Evolutionary conservation across 495 filamentous ascomycete genomes (phyloP), one percentile per base, ranked within the genome.

Genomic region (Hyaloscypha finlandica): DNA sequence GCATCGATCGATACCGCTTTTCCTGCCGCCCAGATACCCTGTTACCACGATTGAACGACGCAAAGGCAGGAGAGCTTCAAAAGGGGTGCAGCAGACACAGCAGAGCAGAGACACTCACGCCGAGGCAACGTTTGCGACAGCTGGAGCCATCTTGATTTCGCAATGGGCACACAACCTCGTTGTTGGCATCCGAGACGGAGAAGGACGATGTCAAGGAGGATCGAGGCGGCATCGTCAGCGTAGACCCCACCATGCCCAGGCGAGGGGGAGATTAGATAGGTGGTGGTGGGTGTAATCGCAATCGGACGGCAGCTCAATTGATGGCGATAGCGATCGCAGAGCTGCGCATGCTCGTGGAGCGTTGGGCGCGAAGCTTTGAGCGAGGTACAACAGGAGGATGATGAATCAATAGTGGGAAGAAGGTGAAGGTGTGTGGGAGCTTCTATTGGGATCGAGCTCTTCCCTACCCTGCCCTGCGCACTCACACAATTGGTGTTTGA

Each of bases 1-100:
- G 96, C 91, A 99, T 99, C 60, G 94, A 97, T 75, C 95, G 94
- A 83, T 93, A 99, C 73, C 93, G 89, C 79, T 97, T 97, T 81
- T 97, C 93, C 93, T 97, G 79, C 75, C 71, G 60, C 71, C 65
- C 70, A 60, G 60, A 65, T 68, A 69, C 64, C 68, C 69, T 74
- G 77, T 73, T 73, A 74, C 68, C 67, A 68, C 64, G 51, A 61
- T 52, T 69, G 73, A 37, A 61, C 58, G 53, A 52, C 16, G 62
- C 25, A 63, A 58, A 65, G 69, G 57, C 54, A 69, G 59, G 48
- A 59, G 59, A 61, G 70, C 48, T 63, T 70, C 69, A 68, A 68
- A 39, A 61, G 63, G 63, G 59, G 52, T 59, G 60, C 31, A 67
- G 63, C 55, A 67, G 62, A 62, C 56, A 66, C 63, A 70, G 66